Conservation (phyloP, 768 basidiomycete species). For the Tylopilus subfusipes region DNA sequence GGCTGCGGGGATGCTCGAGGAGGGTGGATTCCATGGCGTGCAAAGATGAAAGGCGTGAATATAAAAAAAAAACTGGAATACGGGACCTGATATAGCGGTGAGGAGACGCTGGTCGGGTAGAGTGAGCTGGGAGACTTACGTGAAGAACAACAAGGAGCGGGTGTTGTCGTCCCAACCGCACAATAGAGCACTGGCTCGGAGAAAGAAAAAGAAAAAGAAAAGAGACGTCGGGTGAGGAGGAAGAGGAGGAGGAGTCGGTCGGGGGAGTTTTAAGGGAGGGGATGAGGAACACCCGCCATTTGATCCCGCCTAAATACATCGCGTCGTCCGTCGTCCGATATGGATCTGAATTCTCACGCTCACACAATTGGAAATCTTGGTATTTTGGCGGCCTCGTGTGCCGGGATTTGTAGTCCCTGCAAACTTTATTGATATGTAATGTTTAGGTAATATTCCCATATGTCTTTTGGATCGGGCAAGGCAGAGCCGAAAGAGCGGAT, state of each 20-base stretch:
- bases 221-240: conserved; percentile 41
- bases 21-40: conserved; percentile 47
- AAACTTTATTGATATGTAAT: conserved; percentile 19
- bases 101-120: neutral
- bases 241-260: conserved; percentile 34
- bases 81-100: conserved; percentile 25
- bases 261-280: conserved; percentile 22
- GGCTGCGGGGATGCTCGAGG: conserved; percentile 49
- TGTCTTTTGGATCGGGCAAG: conserved; percentile 1
- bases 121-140: conserved; percentile 23
- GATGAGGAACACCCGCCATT: conserved; percentile 28
- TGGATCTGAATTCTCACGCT: conserved; percentile 2
- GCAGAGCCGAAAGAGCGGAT: conserved; percentile 8
- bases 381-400: conserved; percentile 32
- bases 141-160: conserved; percentile 31
- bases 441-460: conserved; percentile 31
- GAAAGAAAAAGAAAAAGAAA: conserved; percentile 26
- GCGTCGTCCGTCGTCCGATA: conserved; percentile 9
- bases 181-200: conserved; percentile 32
- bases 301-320: conserved; percentile 37
- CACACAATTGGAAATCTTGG: conserved; percentile 16
- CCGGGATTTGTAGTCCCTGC: conserved; percentile 33
- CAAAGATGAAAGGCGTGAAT: conserved; percentile 37
- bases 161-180: conserved; percentile 33
- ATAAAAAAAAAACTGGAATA: conserved; percentile 33